phyloP scores from a whole-genome alignment of 257 asterid species.

The Scutellaria baicalensis region DNA sequence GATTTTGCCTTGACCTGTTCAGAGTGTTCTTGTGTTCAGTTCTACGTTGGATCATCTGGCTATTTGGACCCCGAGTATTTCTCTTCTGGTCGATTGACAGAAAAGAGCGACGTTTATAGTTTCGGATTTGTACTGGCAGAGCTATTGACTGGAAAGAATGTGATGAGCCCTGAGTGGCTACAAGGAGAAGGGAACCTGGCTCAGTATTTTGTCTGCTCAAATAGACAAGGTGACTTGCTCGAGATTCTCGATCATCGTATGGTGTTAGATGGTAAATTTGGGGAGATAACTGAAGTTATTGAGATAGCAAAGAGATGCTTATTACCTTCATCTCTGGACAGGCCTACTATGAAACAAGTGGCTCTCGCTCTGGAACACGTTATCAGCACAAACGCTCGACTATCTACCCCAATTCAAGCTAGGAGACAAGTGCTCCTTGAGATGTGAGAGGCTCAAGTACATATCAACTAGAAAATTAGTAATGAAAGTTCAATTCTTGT shows the following conservation, averaged over 20 bases:
- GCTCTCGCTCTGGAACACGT: background rate
- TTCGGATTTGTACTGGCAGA: constrained; percentile 19
- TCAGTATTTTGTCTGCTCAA: background rate
- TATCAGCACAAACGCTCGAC: background rate
- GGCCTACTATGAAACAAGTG: constrained; percentile 26
- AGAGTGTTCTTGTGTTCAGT: background rate
- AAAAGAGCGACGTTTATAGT: constrained; percentile 21
- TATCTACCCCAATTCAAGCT: background rate
- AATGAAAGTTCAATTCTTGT: too few species aligned
- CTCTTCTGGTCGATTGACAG: background rate
- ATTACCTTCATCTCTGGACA: background rate
- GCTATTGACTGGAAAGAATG: constrained; percentile 18
- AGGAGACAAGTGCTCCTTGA: too few species aligned
- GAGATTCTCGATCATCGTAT: constrained; percentile 8
- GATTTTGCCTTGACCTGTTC: background rate
- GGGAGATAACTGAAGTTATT: constrained; percentile 1
- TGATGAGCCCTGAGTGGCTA: background rate
- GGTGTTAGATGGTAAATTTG: background rate
- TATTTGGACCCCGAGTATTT: constrained; percentile 10
- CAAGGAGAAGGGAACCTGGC: background rate
- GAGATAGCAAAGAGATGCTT: constrained; percentile 14
- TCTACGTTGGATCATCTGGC: background rate
- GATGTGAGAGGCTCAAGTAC: too few species aligned
- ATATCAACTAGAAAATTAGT: too few species aligned
- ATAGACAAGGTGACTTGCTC: background rate